Percentiles rank a stretch among this genome's conserved stretches.
These are phyloP conservation scores for Pharus latifolius DNA, from an alignment of 176 grass and related monocot species.

Conservation along the genomic window DNA sequence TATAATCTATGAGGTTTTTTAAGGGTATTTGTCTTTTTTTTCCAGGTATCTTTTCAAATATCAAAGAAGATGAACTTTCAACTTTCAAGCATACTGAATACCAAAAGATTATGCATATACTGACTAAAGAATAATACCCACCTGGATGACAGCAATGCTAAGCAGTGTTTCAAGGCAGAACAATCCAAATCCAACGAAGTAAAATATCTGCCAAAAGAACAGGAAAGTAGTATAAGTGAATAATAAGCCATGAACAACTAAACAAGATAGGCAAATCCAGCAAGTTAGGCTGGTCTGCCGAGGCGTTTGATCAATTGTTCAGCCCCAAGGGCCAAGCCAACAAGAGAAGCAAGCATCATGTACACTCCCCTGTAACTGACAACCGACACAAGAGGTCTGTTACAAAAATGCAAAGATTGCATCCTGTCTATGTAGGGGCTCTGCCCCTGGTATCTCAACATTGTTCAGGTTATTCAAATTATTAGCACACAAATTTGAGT, in stretches of 20 bases:
- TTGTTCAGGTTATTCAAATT: neutral
- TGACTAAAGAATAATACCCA: conserved; percentile 1
- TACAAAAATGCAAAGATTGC: neutral
- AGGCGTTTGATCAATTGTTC: neutral
- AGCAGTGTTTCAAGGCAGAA: conserved; percentile 83
- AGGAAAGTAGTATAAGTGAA: conserved; percentile 1
- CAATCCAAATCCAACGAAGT: conserved; percentile 88
- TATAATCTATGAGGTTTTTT: neutral
- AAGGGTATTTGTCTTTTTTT: no score
- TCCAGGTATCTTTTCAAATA: no score
- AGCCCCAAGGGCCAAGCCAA: no score
- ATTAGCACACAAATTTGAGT: neutral
- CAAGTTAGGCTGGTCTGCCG: neutral
- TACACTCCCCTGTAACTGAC: neutral
- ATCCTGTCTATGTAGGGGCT: neutral
- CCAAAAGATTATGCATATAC: neutral
- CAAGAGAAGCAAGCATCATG: neutral
- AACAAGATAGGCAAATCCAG: neutral
- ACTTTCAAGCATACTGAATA: neutral
- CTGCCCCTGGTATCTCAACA: neutral
- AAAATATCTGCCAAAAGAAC: conserved; percentile 59
- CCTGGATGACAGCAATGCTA: conserved; percentile 85
- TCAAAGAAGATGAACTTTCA: neutral
- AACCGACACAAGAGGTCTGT: neutral
- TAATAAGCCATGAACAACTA: neutral